phyloP scores from a whole-genome alignment of 768 basidiomycete species.

The Grammothele lineata region DNA sequence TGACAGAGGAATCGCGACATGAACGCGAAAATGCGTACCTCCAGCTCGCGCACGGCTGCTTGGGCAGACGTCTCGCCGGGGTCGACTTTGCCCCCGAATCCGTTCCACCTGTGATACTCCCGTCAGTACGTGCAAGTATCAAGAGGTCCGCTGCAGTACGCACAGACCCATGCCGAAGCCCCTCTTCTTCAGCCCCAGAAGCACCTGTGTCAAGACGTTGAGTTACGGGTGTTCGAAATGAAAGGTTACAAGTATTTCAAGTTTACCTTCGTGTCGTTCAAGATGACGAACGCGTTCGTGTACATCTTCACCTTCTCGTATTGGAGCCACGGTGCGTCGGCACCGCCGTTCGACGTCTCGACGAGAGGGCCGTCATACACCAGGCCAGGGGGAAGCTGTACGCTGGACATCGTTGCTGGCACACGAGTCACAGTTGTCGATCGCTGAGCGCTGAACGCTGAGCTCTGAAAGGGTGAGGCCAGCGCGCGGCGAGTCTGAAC shows the following conservation, averaged over 20 bases:
- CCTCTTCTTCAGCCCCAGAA: conserved; percentile 77
- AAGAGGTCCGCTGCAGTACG: conserved; percentile 17
- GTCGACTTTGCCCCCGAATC: conserved; percentile 89
- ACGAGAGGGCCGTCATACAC: conserved; percentile 1
- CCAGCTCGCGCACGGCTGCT: conserved; percentile 74
- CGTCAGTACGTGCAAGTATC: not conserved
- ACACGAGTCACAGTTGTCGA: too few relatives aligned
- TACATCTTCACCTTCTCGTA: conserved; percentile 43
- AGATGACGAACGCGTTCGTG: conserved; percentile 64
- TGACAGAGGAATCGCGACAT: not conserved
- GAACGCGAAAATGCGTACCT: conserved; percentile 32
- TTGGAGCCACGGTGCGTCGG: conserved; percentile 39
- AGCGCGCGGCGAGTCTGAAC: too few relatives aligned
- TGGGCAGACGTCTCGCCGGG: conserved; percentile 59
- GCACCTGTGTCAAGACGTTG: conserved; percentile 45
- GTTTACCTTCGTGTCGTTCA: conserved; percentile 35
- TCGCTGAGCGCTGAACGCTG: too few relatives aligned
- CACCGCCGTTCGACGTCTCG: conserved; percentile 5
- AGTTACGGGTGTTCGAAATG: not conserved
- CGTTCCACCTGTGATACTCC: conserved; percentile 60
- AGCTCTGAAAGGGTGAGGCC: too few relatives aligned
- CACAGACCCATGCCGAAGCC: conserved; percentile 68
- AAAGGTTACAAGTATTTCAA: not conserved
- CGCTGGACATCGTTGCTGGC: not conserved
- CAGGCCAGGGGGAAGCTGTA: conserved; percentile 10